These are phyloP conservation scores for Chlorella sorokiniana DNA, from an alignment of 139 green algal genomes.

Conservation along the genomic window DNA sequence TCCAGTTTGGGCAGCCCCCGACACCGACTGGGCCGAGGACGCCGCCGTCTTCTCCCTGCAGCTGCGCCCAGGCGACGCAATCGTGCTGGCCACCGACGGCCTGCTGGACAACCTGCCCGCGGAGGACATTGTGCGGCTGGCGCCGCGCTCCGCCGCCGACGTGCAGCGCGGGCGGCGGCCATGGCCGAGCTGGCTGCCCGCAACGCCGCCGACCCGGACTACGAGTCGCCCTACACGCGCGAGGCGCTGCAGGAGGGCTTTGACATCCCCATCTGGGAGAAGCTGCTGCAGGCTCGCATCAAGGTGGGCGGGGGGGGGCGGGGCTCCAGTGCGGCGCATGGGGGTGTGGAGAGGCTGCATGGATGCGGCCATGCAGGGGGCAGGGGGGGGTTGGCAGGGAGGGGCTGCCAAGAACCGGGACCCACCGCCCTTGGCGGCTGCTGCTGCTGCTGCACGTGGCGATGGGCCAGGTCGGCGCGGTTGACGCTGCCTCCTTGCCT, in stretches of 20 bases:
- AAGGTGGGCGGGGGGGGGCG: not conserved
- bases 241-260: conserved; percentile 74
- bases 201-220: conserved; percentile 59
- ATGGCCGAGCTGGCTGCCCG: conserved; percentile 54
- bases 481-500: too few relatives aligned
- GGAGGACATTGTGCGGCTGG: conserved; percentile 74
- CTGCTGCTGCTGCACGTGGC: too few relatives aligned
- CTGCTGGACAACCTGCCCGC: conserved; percentile 97
- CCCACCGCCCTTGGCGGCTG: too few relatives aligned
- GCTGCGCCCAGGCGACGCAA: conserved; percentile 78
- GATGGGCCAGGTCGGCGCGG: too few relatives aligned
- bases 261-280: conserved; percentile 83
- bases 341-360: not conserved
- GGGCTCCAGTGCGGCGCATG: not conserved
- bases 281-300: conserved; percentile 48
- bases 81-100: conserved; percentile 93
- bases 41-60: conserved; percentile 9
- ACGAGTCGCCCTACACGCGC: conserved; percentile 74
- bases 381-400: too few relatives aligned
- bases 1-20: conserved; percentile 26
- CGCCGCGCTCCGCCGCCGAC: conserved; percentile 13
- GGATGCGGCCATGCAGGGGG: too few relatives aligned
- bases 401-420: too few relatives aligned
- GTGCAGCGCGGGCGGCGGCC: conserved; percentile 43
- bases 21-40: conserved; percentile 24